Evolutionary conservation across 2,329 filamentous ascomycete species (phyloP).

Genomic region (Endoconidiophora polonica): DNA sequence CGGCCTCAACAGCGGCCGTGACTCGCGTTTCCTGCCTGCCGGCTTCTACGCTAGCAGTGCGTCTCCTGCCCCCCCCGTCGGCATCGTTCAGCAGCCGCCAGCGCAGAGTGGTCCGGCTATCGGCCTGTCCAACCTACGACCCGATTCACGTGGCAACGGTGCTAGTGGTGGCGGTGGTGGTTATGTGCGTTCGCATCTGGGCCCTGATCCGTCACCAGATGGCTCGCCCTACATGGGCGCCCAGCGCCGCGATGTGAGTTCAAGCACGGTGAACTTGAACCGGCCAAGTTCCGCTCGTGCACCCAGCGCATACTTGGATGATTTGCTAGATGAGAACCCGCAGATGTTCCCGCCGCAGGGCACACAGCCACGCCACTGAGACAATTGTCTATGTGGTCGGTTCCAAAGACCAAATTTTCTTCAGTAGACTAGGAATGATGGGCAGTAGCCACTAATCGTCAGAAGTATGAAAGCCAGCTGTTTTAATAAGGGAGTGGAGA

Average conservation of each 20-base stretch:
- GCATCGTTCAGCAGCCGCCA: constrained; percentile 13
- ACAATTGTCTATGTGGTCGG: constrained; percentile 1
- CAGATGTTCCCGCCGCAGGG: constrained; percentile 26
- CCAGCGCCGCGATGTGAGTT: constrained; percentile 33
- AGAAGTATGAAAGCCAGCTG: not conserved
- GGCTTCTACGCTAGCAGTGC: constrained; percentile 73
- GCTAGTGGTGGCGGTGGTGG: constrained; percentile 5
- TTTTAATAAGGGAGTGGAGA: not conserved
- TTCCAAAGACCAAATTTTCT: not conserved
- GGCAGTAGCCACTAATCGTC: not conserved
- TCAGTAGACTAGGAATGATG: not conserved
- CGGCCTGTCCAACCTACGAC: constrained; percentile 43
- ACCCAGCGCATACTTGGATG: constrained; percentile 79
- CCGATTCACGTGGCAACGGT: constrained; percentile 37
- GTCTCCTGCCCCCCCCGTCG: constrained; percentile 27
- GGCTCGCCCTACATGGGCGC: constrained; percentile 43
- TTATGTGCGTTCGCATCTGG: constrained; percentile 24
- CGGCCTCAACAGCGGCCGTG: constrained; percentile 44
- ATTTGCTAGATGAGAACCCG: constrained; percentile 65
- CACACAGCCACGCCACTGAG: not conserved
- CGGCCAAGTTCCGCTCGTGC: constrained; percentile 43
- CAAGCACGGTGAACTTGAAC: constrained; percentile 51
- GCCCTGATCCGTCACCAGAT: constrained; percentile 37
- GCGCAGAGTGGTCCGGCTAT: constrained; percentile 34
- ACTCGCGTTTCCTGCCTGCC: constrained; percentile 69